These are phyloP conservation scores for Podila verticillata DNA, from an alignment of 192 early-diverging fungal genomes.

Conservation along the genomic window DNA sequence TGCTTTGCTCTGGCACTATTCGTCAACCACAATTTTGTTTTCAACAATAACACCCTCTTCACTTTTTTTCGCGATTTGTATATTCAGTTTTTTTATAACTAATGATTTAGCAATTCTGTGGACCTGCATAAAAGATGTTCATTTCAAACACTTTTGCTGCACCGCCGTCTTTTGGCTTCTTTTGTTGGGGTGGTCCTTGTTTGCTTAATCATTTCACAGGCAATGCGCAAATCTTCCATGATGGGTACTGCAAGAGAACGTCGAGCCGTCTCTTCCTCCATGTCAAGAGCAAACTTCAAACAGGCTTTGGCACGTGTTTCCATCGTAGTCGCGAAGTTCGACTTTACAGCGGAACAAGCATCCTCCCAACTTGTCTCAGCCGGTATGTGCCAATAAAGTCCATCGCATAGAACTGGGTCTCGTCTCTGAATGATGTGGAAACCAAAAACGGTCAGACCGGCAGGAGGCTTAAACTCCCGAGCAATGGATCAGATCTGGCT, in stretches of 20 bases:
- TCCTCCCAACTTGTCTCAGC: conserved; percentile 3
- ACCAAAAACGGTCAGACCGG: background rate
- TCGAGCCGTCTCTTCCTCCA: background rate
- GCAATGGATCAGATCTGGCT: background rate
- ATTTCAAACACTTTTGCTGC: too few relatives aligned
- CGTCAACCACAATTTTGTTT: too few relatives aligned
- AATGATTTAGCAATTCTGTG: too few relatives aligned
- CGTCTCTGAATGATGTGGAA: conserved; percentile 2
- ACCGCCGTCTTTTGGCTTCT: too few relatives aligned
- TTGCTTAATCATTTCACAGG: conserved; percentile 1
- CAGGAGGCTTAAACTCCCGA: background rate
- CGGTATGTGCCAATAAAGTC: conserved; percentile 1
- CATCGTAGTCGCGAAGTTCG: background rate
- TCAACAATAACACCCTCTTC: too few relatives aligned
- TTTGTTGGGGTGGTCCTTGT: background rate
- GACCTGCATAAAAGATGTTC: too few relatives aligned
- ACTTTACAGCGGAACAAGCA: background rate
- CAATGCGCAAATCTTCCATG: background rate
- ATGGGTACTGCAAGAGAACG: background rate
- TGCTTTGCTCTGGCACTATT: too few relatives aligned
- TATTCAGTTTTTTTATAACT: too few relatives aligned
- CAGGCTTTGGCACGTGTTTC: background rate
- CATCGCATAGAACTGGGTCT: conserved; percentile 1
- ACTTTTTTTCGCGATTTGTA: too few relatives aligned
- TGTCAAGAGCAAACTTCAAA: background rate